Conservation (phyloP, 371 early-diverging fungal species). For the Mortierella sp. region DNA sequence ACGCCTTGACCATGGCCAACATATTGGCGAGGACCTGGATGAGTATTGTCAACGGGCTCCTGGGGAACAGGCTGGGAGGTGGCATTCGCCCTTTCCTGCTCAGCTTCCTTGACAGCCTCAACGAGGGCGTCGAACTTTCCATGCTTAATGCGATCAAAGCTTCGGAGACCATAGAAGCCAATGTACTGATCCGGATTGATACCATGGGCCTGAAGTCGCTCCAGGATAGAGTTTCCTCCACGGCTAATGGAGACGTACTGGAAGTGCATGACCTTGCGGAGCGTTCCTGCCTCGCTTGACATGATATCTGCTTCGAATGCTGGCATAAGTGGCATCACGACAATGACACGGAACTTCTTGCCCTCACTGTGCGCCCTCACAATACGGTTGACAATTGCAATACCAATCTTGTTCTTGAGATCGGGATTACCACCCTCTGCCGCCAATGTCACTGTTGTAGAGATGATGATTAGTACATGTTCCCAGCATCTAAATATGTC, state of each 20-base stretch:
- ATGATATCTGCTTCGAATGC: slow-evolving; percentile 89
- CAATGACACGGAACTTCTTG: slow-evolving; percentile 85
- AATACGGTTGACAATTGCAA: slow-evolving; percentile 85
- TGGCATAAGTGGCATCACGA: slow-evolving; percentile 93
- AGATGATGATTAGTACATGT: no score
- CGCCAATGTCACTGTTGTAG: slow-evolving; percentile 71
- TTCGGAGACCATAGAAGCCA: slow-evolving; percentile 80
- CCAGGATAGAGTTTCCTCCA: slow-evolving; percentile 77
- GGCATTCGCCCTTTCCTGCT: no score
- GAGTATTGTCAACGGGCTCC: no score
- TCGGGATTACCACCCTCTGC: slow-evolving; percentile 69
- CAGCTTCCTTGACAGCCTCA: slow-evolving; percentile 35
- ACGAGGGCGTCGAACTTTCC: slow-evolving; percentile 47
- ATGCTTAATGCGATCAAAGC: slow-evolving; percentile 68
- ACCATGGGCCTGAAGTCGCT: slow-evolving; percentile 70
- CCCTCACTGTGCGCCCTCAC: slow-evolving; percentile 75
- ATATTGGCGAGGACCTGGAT: no score
- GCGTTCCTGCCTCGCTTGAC: slow-evolving; percentile 80
- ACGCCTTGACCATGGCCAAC: no score
- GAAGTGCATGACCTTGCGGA: slow-evolving; percentile 84
- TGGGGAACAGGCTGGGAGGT: no score
- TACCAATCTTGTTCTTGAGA: slow-evolving; percentile 82
- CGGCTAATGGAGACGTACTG: slow-evolving; percentile 87
- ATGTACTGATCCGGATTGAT: slow-evolving; percentile 81
- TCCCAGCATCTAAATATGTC: no score